Evolutionary conservation across 352 stramenopile genomes (phyloP).

Genomic region (Phytophthora hybrid): DNA sequence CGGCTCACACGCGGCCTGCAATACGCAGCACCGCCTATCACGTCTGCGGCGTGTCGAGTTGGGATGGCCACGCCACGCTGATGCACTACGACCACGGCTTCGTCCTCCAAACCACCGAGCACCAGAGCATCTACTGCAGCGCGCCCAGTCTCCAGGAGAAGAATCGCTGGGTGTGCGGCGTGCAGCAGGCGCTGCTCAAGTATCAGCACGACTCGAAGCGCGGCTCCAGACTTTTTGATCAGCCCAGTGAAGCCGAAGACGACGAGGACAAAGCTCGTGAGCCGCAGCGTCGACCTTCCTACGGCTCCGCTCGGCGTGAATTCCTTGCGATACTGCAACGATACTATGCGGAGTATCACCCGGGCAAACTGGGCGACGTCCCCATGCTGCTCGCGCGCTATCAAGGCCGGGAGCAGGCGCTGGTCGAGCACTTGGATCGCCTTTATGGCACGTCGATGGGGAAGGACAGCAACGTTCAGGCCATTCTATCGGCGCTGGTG

Average conservation of each 20-base stretch:
- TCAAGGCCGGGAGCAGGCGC: conserved; percentile 51
- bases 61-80: conserved; percentile 67
- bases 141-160: conserved; percentile 68
- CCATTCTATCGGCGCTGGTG: conserved; percentile 39
- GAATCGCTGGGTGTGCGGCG: conserved; percentile 66
- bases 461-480: conserved; percentile 40
- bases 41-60: conserved; percentile 59
- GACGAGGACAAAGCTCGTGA: conserved; percentile 5
- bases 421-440: conserved; percentile 71
- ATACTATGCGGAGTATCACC: conserved; percentile 71
- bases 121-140: conserved; percentile 75
- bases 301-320: conserved; percentile 23
- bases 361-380: conserved; percentile 69
- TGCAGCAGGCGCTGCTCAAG: conserved; percentile 59
- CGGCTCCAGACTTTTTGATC: conserved; percentile 30
- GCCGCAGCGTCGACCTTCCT: conserved; percentile 17
- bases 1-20: background rate
- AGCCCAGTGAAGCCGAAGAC: conserved; percentile 39
- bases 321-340: conserved; percentile 51
- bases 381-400: conserved; percentile 63
- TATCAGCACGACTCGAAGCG: conserved; percentile 25
- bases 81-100: conserved; percentile 82
- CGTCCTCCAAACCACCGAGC: conserved; percentile 60
- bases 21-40: conserved; percentile 33
- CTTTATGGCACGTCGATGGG: conserved; percentile 67